Conservation (phyloP, 805 yeast genomes). For the Metschnikowia lunata region DNA sequence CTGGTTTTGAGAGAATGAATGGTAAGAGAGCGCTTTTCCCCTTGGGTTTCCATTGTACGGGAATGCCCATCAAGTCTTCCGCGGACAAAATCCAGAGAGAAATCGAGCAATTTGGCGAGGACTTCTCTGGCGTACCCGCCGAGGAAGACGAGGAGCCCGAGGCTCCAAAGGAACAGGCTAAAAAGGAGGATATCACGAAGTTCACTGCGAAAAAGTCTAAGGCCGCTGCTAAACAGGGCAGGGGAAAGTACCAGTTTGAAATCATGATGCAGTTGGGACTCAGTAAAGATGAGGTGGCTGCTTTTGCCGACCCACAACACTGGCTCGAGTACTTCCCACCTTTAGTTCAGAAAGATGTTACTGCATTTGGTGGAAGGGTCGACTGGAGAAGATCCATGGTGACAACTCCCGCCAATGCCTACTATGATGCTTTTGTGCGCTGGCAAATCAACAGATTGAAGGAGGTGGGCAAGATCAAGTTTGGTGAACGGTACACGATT, state of each 20-base stretch:
- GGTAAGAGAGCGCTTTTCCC: slow-evolving; percentile 93
- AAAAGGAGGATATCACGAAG: slow-evolving; percentile 77
- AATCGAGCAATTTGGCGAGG: slow-evolving; percentile 82
- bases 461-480: slow-evolving; percentile 85
- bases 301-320: slow-evolving; percentile 86
- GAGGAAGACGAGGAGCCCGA: slow-evolving; percentile 48
- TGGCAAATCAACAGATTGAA: slow-evolving; percentile 94
- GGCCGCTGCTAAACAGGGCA: slow-evolving; percentile 90
- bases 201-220: slow-evolving; percentile 91
- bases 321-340: slow-evolving; percentile 95
- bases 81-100: slow-evolving; percentile 95
- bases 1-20: slow-evolving; percentile 91
- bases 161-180: slow-evolving; percentile 31
- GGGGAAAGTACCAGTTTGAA: slow-evolving; percentile 91
- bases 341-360: slow-evolving; percentile 74
- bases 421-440: slow-evolving; percentile 83
- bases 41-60: slow-evolving; percentile 98
- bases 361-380: slow-evolving; percentile 81
- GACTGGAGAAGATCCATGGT: slow-evolving; percentile 98
- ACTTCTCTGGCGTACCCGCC: slow-evolving; percentile 64
- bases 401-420: slow-evolving; percentile 93
- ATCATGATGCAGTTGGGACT: slow-evolving; percentile 95
- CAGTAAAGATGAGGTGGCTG: slow-evolving; percentile 71
- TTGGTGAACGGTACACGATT: slow-evolving; percentile 96
- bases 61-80: slow-evolving; percentile 95